These are phyloP conservation scores for Aspergillus eucalypticola DNA, from an alignment of 2,329 filamentous ascomycete genomes.

Conservation along the genomic window DNA sequence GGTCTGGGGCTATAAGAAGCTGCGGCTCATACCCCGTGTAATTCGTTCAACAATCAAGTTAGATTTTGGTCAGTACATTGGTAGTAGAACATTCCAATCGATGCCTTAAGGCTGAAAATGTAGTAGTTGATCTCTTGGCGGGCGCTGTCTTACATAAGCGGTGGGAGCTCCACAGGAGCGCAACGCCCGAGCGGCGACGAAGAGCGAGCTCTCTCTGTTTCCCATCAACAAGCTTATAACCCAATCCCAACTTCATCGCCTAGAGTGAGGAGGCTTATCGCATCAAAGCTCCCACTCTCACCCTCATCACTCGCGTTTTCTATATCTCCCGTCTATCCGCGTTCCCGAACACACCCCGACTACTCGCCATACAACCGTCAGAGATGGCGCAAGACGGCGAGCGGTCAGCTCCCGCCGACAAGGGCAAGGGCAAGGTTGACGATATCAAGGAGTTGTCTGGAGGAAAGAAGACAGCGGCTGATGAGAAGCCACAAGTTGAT, in stretches of 20 bases:
- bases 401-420: slow-evolving; percentile 79
- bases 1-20: neutral
- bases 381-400: slow-evolving; percentile 93
- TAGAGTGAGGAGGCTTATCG: slow-evolving; percentile 16
- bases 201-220: slow-evolving; percentile 27
- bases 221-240: slow-evolving; percentile 30
- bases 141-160: slow-evolving; percentile 25
- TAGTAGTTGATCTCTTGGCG: slow-evolving; percentile 17
- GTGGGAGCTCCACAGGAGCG: slow-evolving; percentile 29
- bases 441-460: slow-evolving; percentile 63
- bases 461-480: slow-evolving; percentile 58
- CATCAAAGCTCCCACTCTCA: slow-evolving; percentile 19
- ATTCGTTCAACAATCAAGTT: neutral
- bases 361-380: slow-evolving; percentile 36
- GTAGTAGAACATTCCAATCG: too few relatives aligned
- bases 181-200: slow-evolving; percentile 27
- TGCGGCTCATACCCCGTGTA: neutral
- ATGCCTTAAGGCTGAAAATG: neutral
- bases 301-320: slow-evolving; percentile 5
- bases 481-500: slow-evolving; percentile 69
- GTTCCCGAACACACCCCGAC: slow-evolving; percentile 19
- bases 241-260: slow-evolving; percentile 22
- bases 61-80: too few relatives aligned
- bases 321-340: slow-evolving; percentile 7
- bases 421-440: slow-evolving; percentile 92